Base-by-base conservation (phyloP, 495 filamentous ascomycete genomes). In the Polyplosphaeria fusca region DNA sequence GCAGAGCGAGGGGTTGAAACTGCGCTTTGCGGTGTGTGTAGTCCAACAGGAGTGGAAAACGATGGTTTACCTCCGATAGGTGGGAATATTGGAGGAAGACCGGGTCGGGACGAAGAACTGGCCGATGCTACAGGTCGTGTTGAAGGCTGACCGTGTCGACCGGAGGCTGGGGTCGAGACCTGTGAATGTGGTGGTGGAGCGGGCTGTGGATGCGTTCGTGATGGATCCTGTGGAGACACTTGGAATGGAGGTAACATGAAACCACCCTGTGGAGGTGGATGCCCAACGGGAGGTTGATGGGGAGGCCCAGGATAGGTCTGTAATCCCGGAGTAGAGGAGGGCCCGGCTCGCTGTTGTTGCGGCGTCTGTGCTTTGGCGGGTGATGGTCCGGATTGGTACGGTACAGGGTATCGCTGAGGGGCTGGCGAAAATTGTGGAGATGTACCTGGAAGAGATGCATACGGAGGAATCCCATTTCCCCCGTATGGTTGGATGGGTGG, bases 191-290 rank as follows among this genome's bases (percentile, higher is more conserved):
- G 55, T n/a, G 55, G 48, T 1, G 30, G n/a, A 7, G 14, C 14
- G 19, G 56, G 35, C n/a, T 60, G 60, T 24, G 62, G 63, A 32
- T 62, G 52, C 0, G 49, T 47, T 42, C 58, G 58, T 24, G 54
- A 59, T 20, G 64, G 61, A 42, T 61, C 58, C 39, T 68, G 66
- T 9, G 60, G 62, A 5, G 52, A 61, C 2, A 72, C 61, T 37
- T 67, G 65, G 55, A 73, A 74, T 27, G 70, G 67, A n/a, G 68
- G 70, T 5, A 71, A 61, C 61, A 68, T 65, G 49, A 64, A 52
- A n/a, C 70, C 71, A 27, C 70, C 65, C 38, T 62, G 54, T n/a
- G 66, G 67, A 23, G 61, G 54, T 18, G 58, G 50, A 52, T 66
- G 64, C 11, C 44, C 47, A 47, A 52, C 41, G 61, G 5, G 50